A percentile compares a stretch with the other conserved stretches of the same genome.
Conservation (phyloP, 179 eudicot genomes). For the Patellifolia procumbens region DNA sequence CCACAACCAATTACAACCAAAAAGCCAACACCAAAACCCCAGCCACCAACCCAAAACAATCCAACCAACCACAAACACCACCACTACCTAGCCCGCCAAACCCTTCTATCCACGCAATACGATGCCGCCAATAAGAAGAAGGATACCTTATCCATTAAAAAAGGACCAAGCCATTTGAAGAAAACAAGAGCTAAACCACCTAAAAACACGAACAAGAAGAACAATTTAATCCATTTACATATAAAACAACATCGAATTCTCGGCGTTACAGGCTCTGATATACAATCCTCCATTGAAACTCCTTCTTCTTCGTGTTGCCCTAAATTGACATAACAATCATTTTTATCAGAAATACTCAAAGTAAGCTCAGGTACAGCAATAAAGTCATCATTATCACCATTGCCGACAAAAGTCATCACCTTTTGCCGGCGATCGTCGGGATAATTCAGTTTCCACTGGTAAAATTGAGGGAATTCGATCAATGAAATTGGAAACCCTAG, state of each 20-base stretch:
- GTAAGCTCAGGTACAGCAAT: constrained; percentile 38
- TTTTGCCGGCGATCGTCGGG: constrained; percentile 20
- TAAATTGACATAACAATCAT: constrained; percentile 51
- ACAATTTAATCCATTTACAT: constrained; percentile 73
- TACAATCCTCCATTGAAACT: constrained; percentile 27
- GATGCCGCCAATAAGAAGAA: too few species aligned
- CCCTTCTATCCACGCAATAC: too few species aligned
- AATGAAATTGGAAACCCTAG: constrained; percentile 29
- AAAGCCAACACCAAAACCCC: too few species aligned
- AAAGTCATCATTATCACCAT: constrained; percentile 25
- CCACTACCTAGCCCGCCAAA: too few species aligned
- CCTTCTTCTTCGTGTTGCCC: background rate
- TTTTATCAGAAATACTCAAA: constrained; percentile 26
- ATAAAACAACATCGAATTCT: constrained; percentile 42
- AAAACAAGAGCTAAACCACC: constrained; percentile 58
- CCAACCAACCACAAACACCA: too few species aligned
- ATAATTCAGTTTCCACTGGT: constrained; percentile 20
- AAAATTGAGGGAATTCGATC: background rate
- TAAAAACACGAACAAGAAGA: constrained; percentile 42
- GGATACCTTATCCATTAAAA: constrained; percentile 73
- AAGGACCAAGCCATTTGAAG: constrained; percentile 77
- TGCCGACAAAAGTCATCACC: constrained; percentile 50
- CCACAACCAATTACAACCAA: too few species aligned
- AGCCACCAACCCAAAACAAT: too few species aligned
- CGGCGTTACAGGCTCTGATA: constrained; percentile 25